Percentiles rank a stretch among this genome's conserved stretches.
Conservation (phyloP, 2,329 filamentous ascomycete species). For the Alternaria ethzedia region DNA sequence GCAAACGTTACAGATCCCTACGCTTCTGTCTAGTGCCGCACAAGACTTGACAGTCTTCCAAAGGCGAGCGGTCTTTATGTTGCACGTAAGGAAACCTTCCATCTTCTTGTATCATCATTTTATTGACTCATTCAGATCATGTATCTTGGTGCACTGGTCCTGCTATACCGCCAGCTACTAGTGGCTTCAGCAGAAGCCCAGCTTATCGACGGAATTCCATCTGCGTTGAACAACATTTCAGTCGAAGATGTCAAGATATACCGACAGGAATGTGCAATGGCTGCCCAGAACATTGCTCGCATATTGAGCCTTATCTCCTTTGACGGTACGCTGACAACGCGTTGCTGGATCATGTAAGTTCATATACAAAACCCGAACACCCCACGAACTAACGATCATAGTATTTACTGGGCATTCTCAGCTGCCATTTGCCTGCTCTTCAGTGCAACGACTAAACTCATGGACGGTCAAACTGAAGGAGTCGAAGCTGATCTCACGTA, state of each 20-base stretch:
- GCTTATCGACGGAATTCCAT: conserved; percentile 32
- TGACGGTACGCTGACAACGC: conserved; percentile 43
- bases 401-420: conserved; percentile 48
- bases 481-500: conserved; percentile 43
- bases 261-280: conserved; percentile 41
- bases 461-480: conserved; percentile 37
- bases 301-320: conserved; percentile 44
- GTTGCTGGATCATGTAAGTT: conserved; percentile 45
- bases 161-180: conserved; percentile 45
- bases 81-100: conserved; percentile 35
- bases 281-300: conserved; percentile 45
- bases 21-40: conserved; percentile 33
- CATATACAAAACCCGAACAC: background rate
- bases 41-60: conserved; percentile 39
- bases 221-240: conserved; percentile 33
- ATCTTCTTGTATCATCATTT: background rate
- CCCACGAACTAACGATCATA: background rate
- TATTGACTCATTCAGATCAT: conserved; percentile 35
- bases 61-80: conserved; percentile 45
- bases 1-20: conserved; percentile 36
- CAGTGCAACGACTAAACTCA: conserved; percentile 42
- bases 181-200: conserved; percentile 42
- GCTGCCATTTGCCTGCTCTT: conserved; percentile 45
- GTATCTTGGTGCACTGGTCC: conserved; percentile 47
- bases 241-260: conserved; percentile 36